Evolutionary conservation across 768 basidiomycete species (phyloP), one percentile per base, ranked within the genome.

Genomic region (Leucocoprinus sp.): DNA sequence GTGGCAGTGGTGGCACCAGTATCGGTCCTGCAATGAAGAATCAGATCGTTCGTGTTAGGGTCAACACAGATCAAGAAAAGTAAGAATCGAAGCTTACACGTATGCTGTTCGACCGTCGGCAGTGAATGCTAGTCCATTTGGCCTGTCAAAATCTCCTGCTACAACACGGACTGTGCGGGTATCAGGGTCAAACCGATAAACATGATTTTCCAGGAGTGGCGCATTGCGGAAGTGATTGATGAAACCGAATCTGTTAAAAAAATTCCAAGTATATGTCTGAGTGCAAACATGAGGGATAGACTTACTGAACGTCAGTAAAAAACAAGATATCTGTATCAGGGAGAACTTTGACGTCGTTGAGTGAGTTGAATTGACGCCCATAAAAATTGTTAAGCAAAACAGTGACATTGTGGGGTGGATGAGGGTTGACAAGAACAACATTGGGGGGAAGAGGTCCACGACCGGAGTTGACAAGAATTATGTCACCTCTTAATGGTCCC

Each of bases 321-420:
- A 83, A 87, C 1, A 89, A 53, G 29, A 75, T 75, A 28, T 78
- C 78, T 50, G 72, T 82, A 1, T 7, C 17, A 17, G 82, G 84
- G 42, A 86, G 79, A 2, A 87, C 66, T 54, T 84, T 87, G 48
- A 83, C 69, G 52, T 92, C 87, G 58, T 89, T 86, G 40, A 90
- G 59, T 1, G 86, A 86, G 61, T 84, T 88, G 64, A 88, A 91
- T 52, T 87, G 85, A 2, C 84, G 68, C 1, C 86, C 86, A 54
- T 76, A 84, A 61, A 73, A 86, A 63, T 88, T 90, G 62, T 89
- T 83, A 49, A 90, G 60, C 12, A 90, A 60, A 23, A 84, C 72
- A 0, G 82, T 87, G 3, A 73, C 64, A 45, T 87, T 83, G 61
- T 79, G 69, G 0, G 85, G 85, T 6, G 74, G 57, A 3, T 54